Base-by-base conservation (phyloP, 2,329 filamentous ascomycete genomes). In the Hypoxylon sp. region DNA sequence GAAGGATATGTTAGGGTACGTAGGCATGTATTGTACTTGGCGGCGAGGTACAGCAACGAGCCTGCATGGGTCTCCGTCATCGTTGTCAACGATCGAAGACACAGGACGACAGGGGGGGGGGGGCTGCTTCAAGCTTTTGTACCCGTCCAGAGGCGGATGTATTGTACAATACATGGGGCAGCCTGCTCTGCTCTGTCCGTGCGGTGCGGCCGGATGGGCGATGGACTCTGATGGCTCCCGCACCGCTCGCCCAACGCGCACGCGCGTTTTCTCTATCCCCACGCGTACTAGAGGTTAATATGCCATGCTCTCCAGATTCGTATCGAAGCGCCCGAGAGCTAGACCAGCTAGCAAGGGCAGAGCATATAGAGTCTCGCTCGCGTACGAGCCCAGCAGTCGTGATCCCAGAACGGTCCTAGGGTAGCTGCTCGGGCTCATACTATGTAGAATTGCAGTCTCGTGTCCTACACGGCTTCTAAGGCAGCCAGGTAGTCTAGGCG, bases 71-170 rank as follows among this genome's bases (percentile, higher is more conserved):
- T 46, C 46, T 63, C 47, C 57, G 55, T 58, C 49, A 49, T 57
- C 58, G 58, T 54, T 59, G 64, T 65, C 61, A 66, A 63, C 60
- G 65, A 67, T 66, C 59, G 66, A 29, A 62, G 54, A 27, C n/a
- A 57, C 57, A 51, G 38, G 62, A 51, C 54, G 47, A 55, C 55
- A 59, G 57, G 60, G 67, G 66, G 57, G 60, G 67, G 66, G 65
- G 57, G 43, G 53, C 60, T 58, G 43, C 56, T 67, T 65, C 67
- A 69, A 69, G 63, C 62, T 66, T 64, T 65, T 62, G 58, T 56
- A 61, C 62, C 57, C 62, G 54, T 58, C 55, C 52, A 45, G 53
- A 62, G 29, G 50, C 27, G 31, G 54, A 53, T 52, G 55, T 62
- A 54, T 56, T 55, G 27, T 59, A 62, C 42, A 55, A 24, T n/a